Conservation (phyloP, 768 basidiomycete species). For the Lactarius pseudohatsudake region DNA sequence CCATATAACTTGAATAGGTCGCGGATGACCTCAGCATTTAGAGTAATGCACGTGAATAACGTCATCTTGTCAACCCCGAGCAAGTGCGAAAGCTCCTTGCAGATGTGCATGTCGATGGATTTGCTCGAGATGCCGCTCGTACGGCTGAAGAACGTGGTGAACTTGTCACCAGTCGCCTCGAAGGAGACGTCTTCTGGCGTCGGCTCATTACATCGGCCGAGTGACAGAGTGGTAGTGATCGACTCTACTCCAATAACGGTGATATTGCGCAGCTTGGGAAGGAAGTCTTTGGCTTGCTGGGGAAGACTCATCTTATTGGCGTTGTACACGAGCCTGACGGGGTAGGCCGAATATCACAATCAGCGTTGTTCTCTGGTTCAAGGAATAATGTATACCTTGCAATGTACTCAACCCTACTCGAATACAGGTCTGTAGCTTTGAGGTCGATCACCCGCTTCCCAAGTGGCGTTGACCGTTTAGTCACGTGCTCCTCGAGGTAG, state of each 20-base stretch:
- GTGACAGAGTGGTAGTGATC: constrained; percentile 18
- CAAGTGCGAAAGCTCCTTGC: constrained; percentile 8
- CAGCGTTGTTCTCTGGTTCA: background rate
- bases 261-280: constrained; percentile 23
- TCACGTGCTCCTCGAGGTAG: constrained; percentile 17
- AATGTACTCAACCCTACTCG: constrained; percentile 20
- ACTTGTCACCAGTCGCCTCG: constrained; percentile 18
- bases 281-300: constrained; percentile 4
- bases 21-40: background rate
- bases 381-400: constrained; percentile 15
- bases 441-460: constrained; percentile 19
- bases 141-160: constrained; percentile 19
- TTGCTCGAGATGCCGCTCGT: background rate
- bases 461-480: constrained; percentile 8
- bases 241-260: constrained; percentile 14
- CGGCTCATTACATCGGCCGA: constrained; percentile 3
- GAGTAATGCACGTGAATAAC: constrained; percentile 15
- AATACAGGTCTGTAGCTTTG: constrained; percentile 18
- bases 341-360: background rate
- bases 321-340: constrained; percentile 18
- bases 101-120: constrained; percentile 13
- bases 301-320: constrained; percentile 2
- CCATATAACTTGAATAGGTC: background rate
- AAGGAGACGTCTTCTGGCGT: constrained; percentile 10
- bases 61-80: constrained; percentile 12